Percentiles rank a stretch among this genome's conserved stretches.
Conservation (phyloP, 345 rosid species). For the Corchorus olitorius region DNA sequence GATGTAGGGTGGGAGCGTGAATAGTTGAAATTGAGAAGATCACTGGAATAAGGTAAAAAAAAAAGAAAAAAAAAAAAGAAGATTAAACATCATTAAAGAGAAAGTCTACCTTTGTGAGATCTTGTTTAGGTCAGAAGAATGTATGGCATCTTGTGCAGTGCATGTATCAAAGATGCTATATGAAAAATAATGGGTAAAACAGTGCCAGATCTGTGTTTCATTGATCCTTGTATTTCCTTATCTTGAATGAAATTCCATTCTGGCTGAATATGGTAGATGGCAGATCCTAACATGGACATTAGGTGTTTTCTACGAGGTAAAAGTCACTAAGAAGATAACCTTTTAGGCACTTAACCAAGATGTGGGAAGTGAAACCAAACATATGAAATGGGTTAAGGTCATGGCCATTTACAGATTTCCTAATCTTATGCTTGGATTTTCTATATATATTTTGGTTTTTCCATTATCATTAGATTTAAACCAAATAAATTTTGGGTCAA, state of each 20-base stretch:
- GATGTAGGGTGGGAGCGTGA: background rate
- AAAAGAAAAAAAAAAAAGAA: background rate
- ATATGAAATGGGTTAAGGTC: background rate
- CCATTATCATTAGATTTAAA: background rate
- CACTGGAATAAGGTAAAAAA: background rate
- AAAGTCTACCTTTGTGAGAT: background rate
- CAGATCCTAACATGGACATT: background rate
- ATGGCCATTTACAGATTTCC: background rate
- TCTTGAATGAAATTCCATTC: background rate
- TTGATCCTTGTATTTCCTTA: background rate
- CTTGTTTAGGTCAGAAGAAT: background rate
- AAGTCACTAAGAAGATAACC: background rate
- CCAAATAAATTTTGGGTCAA: background rate
- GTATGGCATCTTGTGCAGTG: background rate
- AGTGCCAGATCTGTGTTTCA: background rate
- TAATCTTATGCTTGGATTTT: background rate
- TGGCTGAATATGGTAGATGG: background rate
- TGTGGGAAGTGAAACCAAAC: background rate
- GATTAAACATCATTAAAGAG: background rate
- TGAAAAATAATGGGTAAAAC: background rate
- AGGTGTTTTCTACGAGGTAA: background rate
- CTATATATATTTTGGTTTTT: background rate
- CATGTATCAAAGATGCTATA: background rate
- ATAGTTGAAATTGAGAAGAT: constrained; percentile 5
- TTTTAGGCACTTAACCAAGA: background rate